Evolutionary conservation across 164 flowering plant genomes (phyloP), one percentile per base, ranked within the genome.

Genomic region (Houttuynia cordata): DNA sequence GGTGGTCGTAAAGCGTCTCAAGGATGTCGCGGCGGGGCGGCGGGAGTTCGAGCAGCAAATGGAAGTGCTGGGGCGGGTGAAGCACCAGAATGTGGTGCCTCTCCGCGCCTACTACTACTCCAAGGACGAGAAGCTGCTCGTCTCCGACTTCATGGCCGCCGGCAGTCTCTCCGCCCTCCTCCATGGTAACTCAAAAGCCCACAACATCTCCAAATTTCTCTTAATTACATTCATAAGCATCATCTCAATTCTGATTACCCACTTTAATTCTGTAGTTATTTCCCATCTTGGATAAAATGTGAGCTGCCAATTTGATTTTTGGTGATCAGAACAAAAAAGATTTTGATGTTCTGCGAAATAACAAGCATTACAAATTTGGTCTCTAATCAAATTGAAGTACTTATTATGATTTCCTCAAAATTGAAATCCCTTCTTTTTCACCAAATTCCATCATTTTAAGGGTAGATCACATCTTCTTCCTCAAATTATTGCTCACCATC

Each of bases 141-240:
- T 94, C 22, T 85, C 22, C 12, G 99, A 94, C 79, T 88, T 66
- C 81, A 70, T 94, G 84, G 69, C 84, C 20, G 78, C 82, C 57
- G 99, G 99, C 8, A 94, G 99, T 79, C 75, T 94, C 24, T 88
- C 97, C 39, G 83, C 96, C 4, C 85, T 85, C 60, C 88, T 94
- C 34, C 96, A 91, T 71, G 96, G 96, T 88, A 76, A 13, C n/a
- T 8, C 67, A 50, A 30, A 30, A 30, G n/a, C n/a, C 37, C 6
- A 23, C 23, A 62, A 22, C 17, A n/a, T 24, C 34, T 22, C 18
- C 24, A 8, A 20, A 17, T 21, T 24, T 23, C n/a, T 24, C 17
- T 64, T 25, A 53, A 10, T 51, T 24, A 58, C 34, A 18, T 30
- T 52, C 6, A 18, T 50, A 1, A 14, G 9, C 4, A 12, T 42